Percentiles rank a stretch among this genome's conserved stretches.
Evolutionary conservation across 2,329 filamentous ascomycete genomes (phyloP).

Genomic region (Cercospora sp.): DNA sequence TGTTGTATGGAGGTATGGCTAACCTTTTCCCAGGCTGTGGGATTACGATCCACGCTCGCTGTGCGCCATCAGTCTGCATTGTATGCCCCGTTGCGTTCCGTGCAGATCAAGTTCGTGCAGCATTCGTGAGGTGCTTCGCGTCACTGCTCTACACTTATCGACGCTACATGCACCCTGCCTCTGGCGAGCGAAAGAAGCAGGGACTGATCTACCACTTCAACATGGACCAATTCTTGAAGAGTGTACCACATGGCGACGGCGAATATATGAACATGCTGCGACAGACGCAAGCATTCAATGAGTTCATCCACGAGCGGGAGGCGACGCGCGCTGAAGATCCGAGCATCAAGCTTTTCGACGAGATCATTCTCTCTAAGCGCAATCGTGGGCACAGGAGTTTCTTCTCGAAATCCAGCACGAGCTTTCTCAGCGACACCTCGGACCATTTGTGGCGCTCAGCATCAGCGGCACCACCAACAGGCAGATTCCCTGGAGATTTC

Average conservation of each 20-base stretch:
- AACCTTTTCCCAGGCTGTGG: constrained; percentile 53
- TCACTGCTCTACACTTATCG: constrained; percentile 70
- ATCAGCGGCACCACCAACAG: constrained; percentile 57
- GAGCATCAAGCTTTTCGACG: constrained; percentile 74
- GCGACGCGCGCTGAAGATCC: constrained; percentile 60
- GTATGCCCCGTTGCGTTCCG: constrained; percentile 66
- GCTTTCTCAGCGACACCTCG: constrained; percentile 69
- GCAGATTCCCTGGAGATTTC: constrained; percentile 59
- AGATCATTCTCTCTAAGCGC: constrained; percentile 78
- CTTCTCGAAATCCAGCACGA: constrained; percentile 60
- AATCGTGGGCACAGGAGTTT: constrained; percentile 67
- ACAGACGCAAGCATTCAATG: constrained; percentile 63
- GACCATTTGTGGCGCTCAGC: constrained; percentile 79
- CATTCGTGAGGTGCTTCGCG: constrained; percentile 68
- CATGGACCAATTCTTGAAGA: constrained; percentile 65
- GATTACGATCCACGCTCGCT: constrained; percentile 58
- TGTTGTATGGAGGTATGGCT: constrained; percentile 20
- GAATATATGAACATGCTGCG: constrained; percentile 64
- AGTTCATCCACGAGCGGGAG: constrained; percentile 83
- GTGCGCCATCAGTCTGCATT: constrained; percentile 61
- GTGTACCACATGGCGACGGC: constrained; percentile 63
- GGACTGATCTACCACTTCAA: constrained; percentile 66
- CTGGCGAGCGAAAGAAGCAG: constrained; percentile 61
- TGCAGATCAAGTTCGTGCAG: constrained; percentile 65
- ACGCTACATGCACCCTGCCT: constrained; percentile 61